Evolutionary conservation across 257 asterid genomes (phyloP).

Genomic region (Salvia hispanica): DNA sequence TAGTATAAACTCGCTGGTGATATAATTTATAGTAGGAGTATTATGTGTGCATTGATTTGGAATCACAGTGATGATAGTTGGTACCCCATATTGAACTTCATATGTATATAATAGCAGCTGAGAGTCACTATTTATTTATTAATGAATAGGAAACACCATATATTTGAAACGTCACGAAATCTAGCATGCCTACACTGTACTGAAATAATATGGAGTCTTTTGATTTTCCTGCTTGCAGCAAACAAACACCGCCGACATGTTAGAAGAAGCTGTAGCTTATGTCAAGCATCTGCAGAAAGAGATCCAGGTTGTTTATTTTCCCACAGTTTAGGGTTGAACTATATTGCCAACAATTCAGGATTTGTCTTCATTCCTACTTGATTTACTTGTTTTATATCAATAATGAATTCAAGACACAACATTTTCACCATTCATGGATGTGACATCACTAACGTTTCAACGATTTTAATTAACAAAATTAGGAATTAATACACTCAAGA

Average conservation of each 20-base stretch:
- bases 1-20: background rate
- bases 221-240: conserved; percentile 56
- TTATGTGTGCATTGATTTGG: background rate
- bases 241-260: conserved; percentile 98
- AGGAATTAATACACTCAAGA: background rate
- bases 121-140: background rate
- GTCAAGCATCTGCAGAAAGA: conserved; percentile 80
- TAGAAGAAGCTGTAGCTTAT: conserved; percentile 90
- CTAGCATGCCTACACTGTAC: background rate
- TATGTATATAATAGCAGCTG: background rate
- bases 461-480: background rate
- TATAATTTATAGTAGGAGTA: background rate
- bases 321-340: background rate
- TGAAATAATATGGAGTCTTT: conserved; percentile 18
- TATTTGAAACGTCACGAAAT: background rate
- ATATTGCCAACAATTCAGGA: background rate
- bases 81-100: conserved; percentile 9
- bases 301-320: conserved; percentile 82
- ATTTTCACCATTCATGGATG: background rate
- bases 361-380: background rate
- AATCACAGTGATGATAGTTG: background rate
- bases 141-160: background rate
- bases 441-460: background rate
- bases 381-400: conserved; percentile 6
- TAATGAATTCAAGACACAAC: background rate